phyloP scores from a whole-genome alignment of 352 stramenopile species.

The Phytophthora nicotianae region DNA sequence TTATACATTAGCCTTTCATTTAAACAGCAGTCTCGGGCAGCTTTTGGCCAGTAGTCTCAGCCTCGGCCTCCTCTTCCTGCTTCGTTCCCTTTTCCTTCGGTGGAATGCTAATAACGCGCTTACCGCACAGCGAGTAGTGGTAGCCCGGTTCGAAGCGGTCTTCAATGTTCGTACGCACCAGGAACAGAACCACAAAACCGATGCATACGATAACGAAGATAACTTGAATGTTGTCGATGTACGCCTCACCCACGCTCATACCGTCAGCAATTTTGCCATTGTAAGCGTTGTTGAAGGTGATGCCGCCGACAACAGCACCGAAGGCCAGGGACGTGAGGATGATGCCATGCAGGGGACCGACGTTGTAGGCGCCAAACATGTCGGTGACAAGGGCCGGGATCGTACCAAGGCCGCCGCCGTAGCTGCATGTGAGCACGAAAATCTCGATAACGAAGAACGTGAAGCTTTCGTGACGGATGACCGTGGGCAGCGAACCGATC shows the following conservation, averaged over 20 bases:
- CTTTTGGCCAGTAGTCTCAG: neutral
- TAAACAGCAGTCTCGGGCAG: neutral
- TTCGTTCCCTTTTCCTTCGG: conserved; percentile 31
- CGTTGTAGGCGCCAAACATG: conserved; percentile 88
- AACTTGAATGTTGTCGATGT: conserved; percentile 1
- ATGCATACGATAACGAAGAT: conserved; percentile 4
- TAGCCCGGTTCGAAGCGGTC: conserved; percentile 78
- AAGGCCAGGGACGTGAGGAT: conserved; percentile 82
- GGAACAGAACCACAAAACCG: conserved; percentile 53
- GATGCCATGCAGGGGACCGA: conserved; percentile 80
- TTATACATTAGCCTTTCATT: too few relatives aligned
- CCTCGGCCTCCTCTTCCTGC: neutral
- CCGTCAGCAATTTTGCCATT: conserved; percentile 22
- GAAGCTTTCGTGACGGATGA: conserved; percentile 68
- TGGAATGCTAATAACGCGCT: conserved; percentile 69
- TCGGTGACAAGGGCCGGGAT: conserved; percentile 81
- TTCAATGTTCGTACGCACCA: conserved; percentile 71
- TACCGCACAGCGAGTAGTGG: conserved; percentile 69
- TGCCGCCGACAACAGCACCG: conserved; percentile 66
- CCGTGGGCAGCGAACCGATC: conserved; percentile 56
- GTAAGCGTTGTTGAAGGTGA: conserved; percentile 61
- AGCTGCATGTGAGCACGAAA: conserved; percentile 74
- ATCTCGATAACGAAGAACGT: conserved; percentile 54
- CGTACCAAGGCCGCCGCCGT: conserved; percentile 75
- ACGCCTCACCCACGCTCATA: conserved; percentile 35